Evolutionary conservation across 176 grass and related monocot genomes (phyloP).

Genomic region (Phoenix roebelenii): DNA sequence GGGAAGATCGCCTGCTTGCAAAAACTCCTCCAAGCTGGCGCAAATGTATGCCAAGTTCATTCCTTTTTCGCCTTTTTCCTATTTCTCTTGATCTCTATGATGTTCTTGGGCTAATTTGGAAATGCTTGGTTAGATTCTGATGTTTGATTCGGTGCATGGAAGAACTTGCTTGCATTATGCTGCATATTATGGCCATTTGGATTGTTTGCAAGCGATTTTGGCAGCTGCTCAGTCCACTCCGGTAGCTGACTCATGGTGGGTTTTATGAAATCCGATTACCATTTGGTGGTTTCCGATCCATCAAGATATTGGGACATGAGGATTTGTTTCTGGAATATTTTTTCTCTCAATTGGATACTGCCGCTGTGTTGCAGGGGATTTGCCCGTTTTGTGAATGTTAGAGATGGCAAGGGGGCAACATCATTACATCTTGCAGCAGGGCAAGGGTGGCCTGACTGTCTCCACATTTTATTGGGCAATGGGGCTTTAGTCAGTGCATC

Average conservation of each 20-base stretch:
- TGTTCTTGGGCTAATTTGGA: neutral
- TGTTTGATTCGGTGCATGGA: conserved; percentile 12
- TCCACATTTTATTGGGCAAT: conserved; percentile 43
- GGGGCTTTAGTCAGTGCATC: conserved; percentile 42
- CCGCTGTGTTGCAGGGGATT: conserved; percentile 1
- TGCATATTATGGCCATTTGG: conserved; percentile 15
- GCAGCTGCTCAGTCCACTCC: conserved; percentile 4
- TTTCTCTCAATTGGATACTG: too few species aligned
- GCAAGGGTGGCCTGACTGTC: conserved; percentile 28
- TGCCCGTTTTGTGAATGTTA: conserved; percentile 16
- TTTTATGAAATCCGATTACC: too few species aligned
- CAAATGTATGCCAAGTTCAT: conserved; percentile 7
- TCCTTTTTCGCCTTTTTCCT: neutral
- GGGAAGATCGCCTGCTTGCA: conserved; percentile 8
- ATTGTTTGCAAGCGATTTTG: conserved; percentile 13
- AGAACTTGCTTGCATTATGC: conserved; percentile 18
- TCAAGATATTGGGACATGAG: too few species aligned
- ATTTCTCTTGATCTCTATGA: neutral
- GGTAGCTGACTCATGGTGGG: conserved; percentile 14
- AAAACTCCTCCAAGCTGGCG: conserved; percentile 12
- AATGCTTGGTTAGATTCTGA: conserved; percentile 5
- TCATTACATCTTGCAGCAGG: conserved; percentile 48
- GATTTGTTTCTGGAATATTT: too few species aligned
- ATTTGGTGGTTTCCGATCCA: too few species aligned
- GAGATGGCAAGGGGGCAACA: conserved; percentile 28